Evolutionary conservation across 495 filamentous ascomycete genomes (phyloP).

Genomic region (Aspergillus cristatus): DNA sequence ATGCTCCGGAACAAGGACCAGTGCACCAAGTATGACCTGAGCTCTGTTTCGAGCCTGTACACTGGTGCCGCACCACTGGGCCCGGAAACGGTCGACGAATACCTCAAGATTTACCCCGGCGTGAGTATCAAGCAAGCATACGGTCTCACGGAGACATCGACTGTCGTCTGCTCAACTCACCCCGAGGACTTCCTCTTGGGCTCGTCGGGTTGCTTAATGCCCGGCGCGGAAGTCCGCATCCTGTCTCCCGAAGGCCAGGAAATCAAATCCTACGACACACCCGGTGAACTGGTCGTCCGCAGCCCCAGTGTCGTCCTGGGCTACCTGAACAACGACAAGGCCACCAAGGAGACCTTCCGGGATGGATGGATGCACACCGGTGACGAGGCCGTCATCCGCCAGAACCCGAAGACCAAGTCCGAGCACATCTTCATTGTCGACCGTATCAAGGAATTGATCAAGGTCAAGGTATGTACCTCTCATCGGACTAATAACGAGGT

Average conservation of each 20-base stretch:
- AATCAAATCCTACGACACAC: constrained; percentile 64
- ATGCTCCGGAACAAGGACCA: constrained; percentile 59
- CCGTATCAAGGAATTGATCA: constrained; percentile 89
- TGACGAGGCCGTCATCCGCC: constrained; percentile 67
- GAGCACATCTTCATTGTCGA: constrained; percentile 83
- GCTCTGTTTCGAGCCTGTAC: constrained; percentile 56
- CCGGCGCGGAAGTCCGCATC: constrained; percentile 58
- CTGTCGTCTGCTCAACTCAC: constrained; percentile 59
- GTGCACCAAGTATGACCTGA: constrained; percentile 65
- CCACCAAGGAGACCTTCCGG: constrained; percentile 69
- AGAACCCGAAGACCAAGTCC: constrained; percentile 45
- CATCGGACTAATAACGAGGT: neutral
- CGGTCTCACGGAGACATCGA: constrained; percentile 75
- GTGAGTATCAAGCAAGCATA: constrained; percentile 72
- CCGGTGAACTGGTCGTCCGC: constrained; percentile 71
- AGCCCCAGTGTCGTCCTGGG: constrained; percentile 70
- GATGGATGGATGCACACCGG: constrained; percentile 80
- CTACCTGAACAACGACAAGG: constrained; percentile 78
- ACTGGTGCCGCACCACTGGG: constrained; percentile 82
- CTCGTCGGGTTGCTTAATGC: constrained; percentile 62
- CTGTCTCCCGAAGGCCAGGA: constrained; percentile 66
- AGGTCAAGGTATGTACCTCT: constrained; percentile 61
- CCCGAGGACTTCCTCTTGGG: constrained; percentile 62
- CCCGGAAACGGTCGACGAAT: constrained; percentile 61
- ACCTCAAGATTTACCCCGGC: constrained; percentile 54